Base-by-base conservation (phyloP, 83 land plant genomes). In the Diphasiastrum complanatum region DNA sequence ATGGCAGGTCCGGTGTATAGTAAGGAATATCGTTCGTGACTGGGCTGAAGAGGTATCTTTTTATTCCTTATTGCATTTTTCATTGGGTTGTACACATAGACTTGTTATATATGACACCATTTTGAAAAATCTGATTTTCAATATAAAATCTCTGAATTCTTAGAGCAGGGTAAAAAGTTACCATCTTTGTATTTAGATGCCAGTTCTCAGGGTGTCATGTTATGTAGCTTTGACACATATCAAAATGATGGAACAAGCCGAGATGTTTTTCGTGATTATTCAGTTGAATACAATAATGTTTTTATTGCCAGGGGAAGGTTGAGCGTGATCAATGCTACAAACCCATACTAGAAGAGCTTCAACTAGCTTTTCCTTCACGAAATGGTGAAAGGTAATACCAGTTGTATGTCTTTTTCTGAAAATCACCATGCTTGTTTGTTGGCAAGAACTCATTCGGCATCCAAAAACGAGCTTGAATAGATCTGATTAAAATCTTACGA, bases 291-390 rank as follows among this genome's bases (percentile, higher is more conserved):
- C n/a, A n/a, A n/a, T n/a, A n/a, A 36, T 22, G 19, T 32, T 5
- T 45, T 16, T 52, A 5, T 33, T 43, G 20, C 29, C 49, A 93
- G 99, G 99, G 99, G 19, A 67, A 73, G 45, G 58, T 48, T 35
- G 99, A 93, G 61, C 96, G 99, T 73, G 91, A 83, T 4, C 79
- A 89, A 58, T 93, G 96, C 73, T 93, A 88, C 57, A 79, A 76
- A 58, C 99, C 99, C 40, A 83, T 93, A 48, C 78, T 93, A 62
- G 84, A 89, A 64, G 99, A 93, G 68, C 91, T 93, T 55, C 69
- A 78, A 31, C 57, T 66, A 6, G 76, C 77, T 25, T 93, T 93
- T 51, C 91, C 88, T 46, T 35, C 56, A 59, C 85, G 89, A 16
- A 40, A 52, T 14, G 71, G 56, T 51, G 77, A 75, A 5, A 84